Evolutionary conservation across 306 rosid genomes (phyloP).

Genomic region (Canavalia ensiformis): DNA sequence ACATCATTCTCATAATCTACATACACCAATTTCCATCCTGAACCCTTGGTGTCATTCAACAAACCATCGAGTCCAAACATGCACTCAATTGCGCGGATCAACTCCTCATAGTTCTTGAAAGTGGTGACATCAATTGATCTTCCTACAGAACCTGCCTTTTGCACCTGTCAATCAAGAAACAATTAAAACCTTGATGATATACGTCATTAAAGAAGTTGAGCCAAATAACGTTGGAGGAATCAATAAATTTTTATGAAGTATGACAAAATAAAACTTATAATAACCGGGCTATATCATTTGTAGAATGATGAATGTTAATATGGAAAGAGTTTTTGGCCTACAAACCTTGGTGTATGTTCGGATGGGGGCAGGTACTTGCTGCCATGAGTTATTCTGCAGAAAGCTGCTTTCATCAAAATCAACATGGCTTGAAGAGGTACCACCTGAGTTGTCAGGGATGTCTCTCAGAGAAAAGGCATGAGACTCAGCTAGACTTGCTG

Average conservation of each 20-base stretch:
- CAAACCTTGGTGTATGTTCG: slow-evolving; percentile 89
- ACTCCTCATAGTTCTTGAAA: slow-evolving; percentile 80
- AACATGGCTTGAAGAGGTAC: slow-evolving; percentile 86
- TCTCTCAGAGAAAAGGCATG: slow-evolving; percentile 77
- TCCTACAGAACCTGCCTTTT: slow-evolving; percentile 96
- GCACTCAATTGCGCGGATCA: slow-evolving; percentile 83
- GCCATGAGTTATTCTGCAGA: slow-evolving; percentile 87
- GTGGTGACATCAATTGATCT: slow-evolving; percentile 90
- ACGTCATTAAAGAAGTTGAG: slow-evolving; percentile 9
- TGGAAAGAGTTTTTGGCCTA: slow-evolving; percentile 12
- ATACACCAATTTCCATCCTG: slow-evolving; percentile 93
- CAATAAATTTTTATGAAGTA: neutral
- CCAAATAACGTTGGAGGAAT: slow-evolving; percentile 4
- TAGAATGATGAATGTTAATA: neutral
- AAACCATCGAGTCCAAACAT: slow-evolving; percentile 95
- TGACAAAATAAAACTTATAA: slow-evolving; percentile 18
- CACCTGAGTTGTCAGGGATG: slow-evolving; percentile 73
- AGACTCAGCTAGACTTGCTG: slow-evolving; percentile 78
- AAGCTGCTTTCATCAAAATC: slow-evolving; percentile 90
- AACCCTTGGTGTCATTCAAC: slow-evolving; percentile 85
- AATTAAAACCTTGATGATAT: slow-evolving; percentile 12
- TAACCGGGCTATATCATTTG: neutral
- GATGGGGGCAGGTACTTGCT: slow-evolving; percentile 74
- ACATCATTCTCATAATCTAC: slow-evolving; percentile 94
- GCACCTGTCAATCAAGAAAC: slow-evolving; percentile 65